A percentile compares a stretch with the other conserved stretches of the same genome.
Evolutionary conservation across 2,329 filamentous ascomycete species (phyloP).

Genomic region (Stachybotrys echinatus): DNA sequence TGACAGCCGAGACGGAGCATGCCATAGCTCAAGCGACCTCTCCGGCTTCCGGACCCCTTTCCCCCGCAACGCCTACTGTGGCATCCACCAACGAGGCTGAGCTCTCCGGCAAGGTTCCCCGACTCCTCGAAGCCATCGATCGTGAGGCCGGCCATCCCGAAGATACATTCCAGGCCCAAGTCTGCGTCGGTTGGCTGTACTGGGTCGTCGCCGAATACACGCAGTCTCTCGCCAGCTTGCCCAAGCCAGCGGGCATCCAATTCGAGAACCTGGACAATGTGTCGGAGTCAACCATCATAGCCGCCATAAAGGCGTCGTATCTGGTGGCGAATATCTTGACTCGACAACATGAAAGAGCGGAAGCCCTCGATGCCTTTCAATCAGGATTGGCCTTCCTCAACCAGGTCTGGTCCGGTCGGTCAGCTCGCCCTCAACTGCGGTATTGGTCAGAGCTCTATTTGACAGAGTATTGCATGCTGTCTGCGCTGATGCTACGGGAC

Average conservation of each 20-base stretch:
- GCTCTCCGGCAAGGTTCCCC: conserved; percentile 38
- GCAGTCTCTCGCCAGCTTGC: conserved; percentile 44
- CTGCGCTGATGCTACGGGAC: conserved; percentile 52
- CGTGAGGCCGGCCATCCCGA: conserved; percentile 47
- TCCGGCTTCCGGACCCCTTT: conserved; percentile 16
- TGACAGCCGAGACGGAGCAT: conserved; percentile 65
- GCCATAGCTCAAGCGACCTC: conserved; percentile 52
- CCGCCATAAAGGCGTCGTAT: conserved; percentile 72
- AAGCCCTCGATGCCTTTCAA: conserved; percentile 63
- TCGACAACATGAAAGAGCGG: conserved; percentile 40
- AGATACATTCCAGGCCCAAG: conserved; percentile 70
- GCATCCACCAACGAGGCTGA: conserved; percentile 39
- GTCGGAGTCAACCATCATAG: conserved; percentile 76
- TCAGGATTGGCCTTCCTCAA: conserved; percentile 60
- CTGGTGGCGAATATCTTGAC: conserved; percentile 63
- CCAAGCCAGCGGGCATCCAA: conserved; percentile 45
- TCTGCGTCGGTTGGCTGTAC: conserved; percentile 81
- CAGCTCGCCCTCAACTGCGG: conserved; percentile 58
- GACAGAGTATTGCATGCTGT: conserved; percentile 68
- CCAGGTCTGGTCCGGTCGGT: conserved; percentile 42
- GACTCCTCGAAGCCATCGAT: conserved; percentile 52
- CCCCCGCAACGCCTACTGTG: conserved; percentile 28
- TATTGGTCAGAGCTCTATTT: conserved; percentile 77
- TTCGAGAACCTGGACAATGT: conserved; percentile 48
- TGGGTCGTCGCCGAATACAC: conserved; percentile 69